Evolutionary conservation across 768 basidiomycete genomes (phyloP), one percentile per base, ranked within the genome.

Genomic region (Tubosaeta sp.): DNA sequence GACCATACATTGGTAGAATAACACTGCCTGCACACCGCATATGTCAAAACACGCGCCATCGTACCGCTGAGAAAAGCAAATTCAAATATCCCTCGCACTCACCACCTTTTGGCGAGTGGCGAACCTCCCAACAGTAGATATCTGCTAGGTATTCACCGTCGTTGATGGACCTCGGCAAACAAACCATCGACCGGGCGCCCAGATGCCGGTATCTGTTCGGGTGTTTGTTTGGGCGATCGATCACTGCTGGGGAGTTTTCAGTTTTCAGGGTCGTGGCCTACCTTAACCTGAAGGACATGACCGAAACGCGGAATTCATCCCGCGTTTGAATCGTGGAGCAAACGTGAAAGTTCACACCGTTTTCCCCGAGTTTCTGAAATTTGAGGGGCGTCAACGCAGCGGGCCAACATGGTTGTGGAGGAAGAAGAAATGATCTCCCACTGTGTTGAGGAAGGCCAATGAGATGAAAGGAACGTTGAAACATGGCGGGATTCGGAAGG

Each of bases 171-270:
- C 25, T 10, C 53, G 62, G 62, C 39, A 1, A 56, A 7, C 46
- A 44, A 44, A 9, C 60, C 63, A 54, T 32, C 22, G 1, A 1
- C 57, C 56, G 58, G 22, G 35, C n/a, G 49, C 27, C n/a, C 38
- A 51, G 26, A 55, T 48, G 50, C 49, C 43, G 17, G 33, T 8
- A 11, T 16, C 8, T 10, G 13, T 37, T 45, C 37, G 9, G 25
- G 41, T 43, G 17, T 22, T 22, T 22, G 13, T 19, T 31, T 13
- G 19, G 25, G 10, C 6, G 32, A 41, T 53, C 34, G 38, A 59
- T 41, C 37, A 5, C 11, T 49, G 25, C 12, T 4, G 16, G 14
- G 25, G 9, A 27, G n/a, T 13, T 43, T 6, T 29, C 25, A 13
- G 32, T 31, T 27, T 13, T 35, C n/a, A 29, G 5, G 9, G 48